phyloP scores from a whole-genome alignment of 306 rosid species.

The Prunus dulcis region DNA sequence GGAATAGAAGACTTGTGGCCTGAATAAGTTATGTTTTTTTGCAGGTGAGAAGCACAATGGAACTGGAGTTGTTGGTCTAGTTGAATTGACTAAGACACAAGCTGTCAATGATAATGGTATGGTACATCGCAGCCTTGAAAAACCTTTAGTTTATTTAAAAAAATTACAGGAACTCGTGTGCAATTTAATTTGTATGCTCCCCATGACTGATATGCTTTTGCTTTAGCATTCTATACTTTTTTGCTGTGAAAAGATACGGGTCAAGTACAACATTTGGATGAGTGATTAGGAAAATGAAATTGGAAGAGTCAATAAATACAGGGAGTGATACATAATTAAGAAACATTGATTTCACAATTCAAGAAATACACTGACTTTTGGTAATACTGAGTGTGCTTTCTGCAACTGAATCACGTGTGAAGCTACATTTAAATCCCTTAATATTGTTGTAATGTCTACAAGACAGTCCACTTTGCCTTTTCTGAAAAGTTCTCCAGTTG shows the following conservation, averaged over 20 bases:
- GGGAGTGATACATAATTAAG: not conserved
- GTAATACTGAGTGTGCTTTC: not conserved
- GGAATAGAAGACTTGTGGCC: not conserved
- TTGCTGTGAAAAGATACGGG: not conserved
- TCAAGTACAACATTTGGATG: not conserved
- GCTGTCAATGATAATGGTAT: not conserved
- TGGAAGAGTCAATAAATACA: not conserved
- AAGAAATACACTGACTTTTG: not conserved
- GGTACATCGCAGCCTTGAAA: not conserved
- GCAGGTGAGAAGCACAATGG: conserved; percentile 3
- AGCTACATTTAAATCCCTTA: not conserved
- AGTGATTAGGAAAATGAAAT: not conserved
- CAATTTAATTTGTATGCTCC: not conserved
- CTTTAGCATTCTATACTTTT: not conserved
- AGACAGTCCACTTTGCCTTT: conserved; percentile 9
- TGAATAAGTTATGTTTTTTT: not conserved
- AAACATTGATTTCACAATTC: not conserved
- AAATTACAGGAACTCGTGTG: not conserved
- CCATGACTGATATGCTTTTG: not conserved
- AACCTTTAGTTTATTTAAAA: not conserved
- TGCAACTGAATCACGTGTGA: not conserved
- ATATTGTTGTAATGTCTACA: not conserved
- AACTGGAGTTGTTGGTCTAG: conserved; percentile 5
- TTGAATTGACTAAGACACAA: not conserved
- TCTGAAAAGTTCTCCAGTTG: not conserved